Conservation (phyloP, 129 eudicot species). For the Rutidosis leptorrhynchoides region DNA sequence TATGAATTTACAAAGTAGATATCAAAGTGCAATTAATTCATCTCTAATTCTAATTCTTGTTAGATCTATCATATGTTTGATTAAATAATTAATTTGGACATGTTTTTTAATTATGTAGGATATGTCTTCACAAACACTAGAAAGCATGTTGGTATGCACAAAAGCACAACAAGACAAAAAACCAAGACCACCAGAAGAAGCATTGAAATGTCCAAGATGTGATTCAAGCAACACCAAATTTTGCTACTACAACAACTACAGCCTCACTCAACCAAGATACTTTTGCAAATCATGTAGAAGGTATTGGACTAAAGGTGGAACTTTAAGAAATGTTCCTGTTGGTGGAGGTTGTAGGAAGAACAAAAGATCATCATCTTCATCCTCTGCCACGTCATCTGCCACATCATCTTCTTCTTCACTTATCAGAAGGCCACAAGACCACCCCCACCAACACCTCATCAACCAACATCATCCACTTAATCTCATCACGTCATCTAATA, state of each 20-base stretch:
- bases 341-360: conserved; percentile 74
- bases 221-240: conserved; percentile 75
- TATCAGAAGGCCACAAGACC: conserved; percentile 39
- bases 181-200: conserved; percentile 55
- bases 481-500: conserved; percentile 28
- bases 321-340: conserved; percentile 67
- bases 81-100: neutral
- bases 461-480: conserved; percentile 38
- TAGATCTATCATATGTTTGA: neutral
- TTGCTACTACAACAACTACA: conserved; percentile 77
- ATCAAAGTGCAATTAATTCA: neutral
- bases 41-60: neutral
- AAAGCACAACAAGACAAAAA: conserved; percentile 59
- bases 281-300: conserved; percentile 70
- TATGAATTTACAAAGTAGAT: neutral
- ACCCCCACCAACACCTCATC: conserved; percentile 25
- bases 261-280: conserved; percentile 68
- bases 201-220: conserved; percentile 65
- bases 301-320: conserved; percentile 78
- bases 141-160: conserved; percentile 62
- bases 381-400: conserved; percentile 40
- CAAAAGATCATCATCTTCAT: conserved; percentile 40
- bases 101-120: conserved; percentile 32
- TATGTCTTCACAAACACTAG: conserved; percentile 60
- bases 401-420: conserved; percentile 42